phyloP scores from a whole-genome alignment of 129 eudicot species.

The Oenanthe sinensis region DNA sequence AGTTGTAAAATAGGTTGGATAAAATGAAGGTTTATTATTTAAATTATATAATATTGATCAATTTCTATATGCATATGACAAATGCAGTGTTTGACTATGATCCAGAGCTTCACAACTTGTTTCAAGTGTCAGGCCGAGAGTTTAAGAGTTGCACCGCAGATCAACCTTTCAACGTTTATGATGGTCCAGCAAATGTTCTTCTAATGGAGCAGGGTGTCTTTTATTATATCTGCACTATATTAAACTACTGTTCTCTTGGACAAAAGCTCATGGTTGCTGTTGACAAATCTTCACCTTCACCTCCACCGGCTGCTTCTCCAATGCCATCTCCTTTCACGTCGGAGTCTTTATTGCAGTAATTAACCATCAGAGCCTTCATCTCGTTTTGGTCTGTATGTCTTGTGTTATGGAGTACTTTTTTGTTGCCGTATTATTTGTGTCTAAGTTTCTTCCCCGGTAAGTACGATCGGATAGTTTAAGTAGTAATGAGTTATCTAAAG shows the following conservation, averaged over 20 bases:
- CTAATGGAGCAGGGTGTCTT: background rate
- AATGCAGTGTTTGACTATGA: conserved; percentile 9
- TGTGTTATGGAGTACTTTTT: background rate
- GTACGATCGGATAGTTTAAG: no score
- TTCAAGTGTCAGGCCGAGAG: background rate
- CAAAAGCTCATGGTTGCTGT: background rate
- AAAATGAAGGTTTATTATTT: no score
- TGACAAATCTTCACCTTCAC: background rate
- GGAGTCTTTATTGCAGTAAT: background rate
- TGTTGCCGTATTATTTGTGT: background rate
- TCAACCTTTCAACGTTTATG: background rate
- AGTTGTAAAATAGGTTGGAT: no score
- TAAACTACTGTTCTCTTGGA: background rate
- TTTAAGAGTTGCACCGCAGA: background rate
- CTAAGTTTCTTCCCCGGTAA: background rate
- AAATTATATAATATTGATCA: no score
- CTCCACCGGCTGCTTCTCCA: background rate
- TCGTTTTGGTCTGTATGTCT: background rate
- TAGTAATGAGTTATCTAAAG: no score
- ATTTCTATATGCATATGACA: background rate
- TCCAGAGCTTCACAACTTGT: conserved; percentile 9
- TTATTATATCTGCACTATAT: background rate
- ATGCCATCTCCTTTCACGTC: background rate
- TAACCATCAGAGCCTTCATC: background rate
- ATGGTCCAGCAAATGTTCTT: background rate